Conservation (phyloP, 2,329 filamentous ascomycete species). For the Neofusicoccum sp. region DNA sequence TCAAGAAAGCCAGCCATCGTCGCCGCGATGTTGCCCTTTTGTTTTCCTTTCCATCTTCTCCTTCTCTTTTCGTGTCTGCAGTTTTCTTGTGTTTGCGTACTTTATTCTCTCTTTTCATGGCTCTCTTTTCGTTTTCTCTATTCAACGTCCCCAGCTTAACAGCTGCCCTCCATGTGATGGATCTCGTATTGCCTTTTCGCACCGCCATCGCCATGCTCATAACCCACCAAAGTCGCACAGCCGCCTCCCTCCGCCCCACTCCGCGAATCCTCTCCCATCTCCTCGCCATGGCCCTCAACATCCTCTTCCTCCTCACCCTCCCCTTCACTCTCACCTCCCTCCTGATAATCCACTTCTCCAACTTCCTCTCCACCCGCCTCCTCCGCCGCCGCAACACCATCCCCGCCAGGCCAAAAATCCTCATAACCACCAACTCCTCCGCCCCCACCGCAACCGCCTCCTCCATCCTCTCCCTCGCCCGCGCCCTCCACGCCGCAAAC, state of each 20-base stretch:
- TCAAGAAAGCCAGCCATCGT: too few relatives aligned
- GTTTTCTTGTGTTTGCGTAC: too few relatives aligned
- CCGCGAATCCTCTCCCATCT: not conserved
- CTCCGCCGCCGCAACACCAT: conserved; percentile 84
- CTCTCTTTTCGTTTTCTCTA: not conserved
- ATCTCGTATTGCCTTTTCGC: not conserved
- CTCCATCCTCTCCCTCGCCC: conserved; percentile 7
- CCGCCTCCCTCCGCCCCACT: not conserved
- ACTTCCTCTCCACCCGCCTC: conserved; percentile 57
- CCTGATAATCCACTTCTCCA: conserved; percentile 69
- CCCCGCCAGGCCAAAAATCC: conserved; percentile 66
- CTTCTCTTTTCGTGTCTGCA: not conserved
- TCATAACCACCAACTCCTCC: conserved; percentile 72
- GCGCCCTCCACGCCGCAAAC: conserved; percentile 2
- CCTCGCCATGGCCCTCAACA: not conserved
- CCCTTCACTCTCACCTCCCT: conserved; percentile 22
- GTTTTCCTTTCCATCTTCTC: not conserved
- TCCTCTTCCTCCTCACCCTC: conserved; percentile 1
- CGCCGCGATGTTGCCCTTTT: too few relatives aligned
- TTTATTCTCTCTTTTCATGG: not conserved
- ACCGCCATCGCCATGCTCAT: not conserved
- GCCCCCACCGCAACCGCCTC: conserved; percentile 43
- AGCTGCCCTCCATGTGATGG: not conserved
- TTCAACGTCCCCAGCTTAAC: not conserved
- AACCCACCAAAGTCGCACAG: not conserved